phyloP scores from a whole-genome alignment of 1,284 basidiomycete species.

The Boletus sp. region DNA sequence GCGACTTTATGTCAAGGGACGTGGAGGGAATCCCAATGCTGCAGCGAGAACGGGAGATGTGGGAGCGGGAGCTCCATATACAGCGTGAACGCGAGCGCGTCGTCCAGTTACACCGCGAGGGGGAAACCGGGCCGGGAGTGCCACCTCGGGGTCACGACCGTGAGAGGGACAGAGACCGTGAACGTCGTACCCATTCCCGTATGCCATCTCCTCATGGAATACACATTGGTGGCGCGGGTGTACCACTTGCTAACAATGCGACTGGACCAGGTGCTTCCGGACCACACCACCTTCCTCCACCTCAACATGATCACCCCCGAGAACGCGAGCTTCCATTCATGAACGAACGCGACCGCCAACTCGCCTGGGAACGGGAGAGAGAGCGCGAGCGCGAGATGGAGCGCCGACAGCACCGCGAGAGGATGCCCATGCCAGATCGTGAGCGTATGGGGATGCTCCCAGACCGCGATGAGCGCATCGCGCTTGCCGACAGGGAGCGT shows the following conservation, averaged over 20 bases:
- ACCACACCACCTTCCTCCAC: constrained; percentile 24
- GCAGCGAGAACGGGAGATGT: constrained; percentile 31
- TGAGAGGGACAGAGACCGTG: constrained; percentile 36
- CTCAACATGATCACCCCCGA: constrained; percentile 28
- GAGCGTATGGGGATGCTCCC: constrained; percentile 31
- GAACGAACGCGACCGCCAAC: constrained; percentile 35
- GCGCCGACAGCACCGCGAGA: constrained; percentile 34
- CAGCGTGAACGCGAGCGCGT: constrained; percentile 38
- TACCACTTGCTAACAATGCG: constrained; percentile 14
- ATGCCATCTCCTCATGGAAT: constrained; percentile 33
- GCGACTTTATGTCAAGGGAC: constrained; percentile 28
- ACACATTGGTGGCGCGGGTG: constrained; percentile 12
- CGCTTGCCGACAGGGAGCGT: constrained; percentile 28
- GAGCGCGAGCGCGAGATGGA: constrained; percentile 36
- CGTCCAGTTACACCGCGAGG: constrained; percentile 32
- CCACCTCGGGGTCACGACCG: constrained; percentile 31
- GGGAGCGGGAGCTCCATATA: constrained; percentile 33
- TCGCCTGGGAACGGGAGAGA: constrained; percentile 35
- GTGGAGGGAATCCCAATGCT: constrained; percentile 24
- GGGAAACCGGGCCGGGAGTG: constrained; percentile 34
- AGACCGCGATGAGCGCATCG: constrained; percentile 29
- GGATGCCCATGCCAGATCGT: constrained; percentile 30
- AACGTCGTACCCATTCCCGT: constrained; percentile 33
- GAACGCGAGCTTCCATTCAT: constrained; percentile 30
- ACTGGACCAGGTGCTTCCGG: constrained; percentile 30